phyloP scores from a whole-genome alignment of 441 rosid genomes.

The Sinapis alba region DNA sequence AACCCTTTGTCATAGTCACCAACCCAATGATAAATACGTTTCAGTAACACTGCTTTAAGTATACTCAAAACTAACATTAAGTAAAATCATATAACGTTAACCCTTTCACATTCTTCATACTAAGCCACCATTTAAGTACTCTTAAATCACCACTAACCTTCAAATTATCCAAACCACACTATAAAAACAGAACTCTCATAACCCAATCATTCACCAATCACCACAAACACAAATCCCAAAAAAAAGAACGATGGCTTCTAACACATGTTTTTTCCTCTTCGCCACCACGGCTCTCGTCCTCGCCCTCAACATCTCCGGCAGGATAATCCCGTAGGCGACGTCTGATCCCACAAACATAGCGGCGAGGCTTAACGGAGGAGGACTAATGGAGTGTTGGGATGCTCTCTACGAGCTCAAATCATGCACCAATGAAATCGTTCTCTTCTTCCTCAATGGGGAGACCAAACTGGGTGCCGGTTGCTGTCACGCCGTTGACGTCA shows the following conservation, averaged over 20 bases:
- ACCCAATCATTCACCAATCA: neutral
- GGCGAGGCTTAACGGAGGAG: slow-evolving; percentile 50
- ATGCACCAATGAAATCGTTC: slow-evolving; percentile 55
- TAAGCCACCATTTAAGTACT: neutral
- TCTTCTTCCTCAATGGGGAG: slow-evolving; percentile 57
- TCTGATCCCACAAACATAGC: slow-evolving; percentile 30
- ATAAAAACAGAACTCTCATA: neutral
- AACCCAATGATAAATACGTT: too few species aligned
- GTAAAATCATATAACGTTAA: neutral
- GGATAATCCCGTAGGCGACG: neutral
- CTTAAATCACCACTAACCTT: neutral
- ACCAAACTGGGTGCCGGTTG: slow-evolving; percentile 47
- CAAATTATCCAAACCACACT: neutral
- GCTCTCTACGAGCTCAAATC: slow-evolving; percentile 56
- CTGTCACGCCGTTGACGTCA: slow-evolving; percentile 49
- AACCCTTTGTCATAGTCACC: too few species aligned
- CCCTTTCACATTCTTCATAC: slow-evolving; percentile 21
- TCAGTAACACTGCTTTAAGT: too few species aligned
- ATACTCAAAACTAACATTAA: too few species aligned
- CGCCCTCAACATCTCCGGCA: slow-evolving; percentile 9
- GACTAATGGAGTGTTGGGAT: slow-evolving; percentile 59
- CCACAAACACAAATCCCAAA: neutral
- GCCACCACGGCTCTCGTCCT: slow-evolving; percentile 10
- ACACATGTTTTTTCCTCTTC: slow-evolving; percentile 2
- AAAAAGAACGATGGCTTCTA: slow-evolving; percentile 24